Evolutionary conservation across 2,329 filamentous ascomycete genomes (phyloP).

Genomic region (Aureobasidium uvarum): DNA sequence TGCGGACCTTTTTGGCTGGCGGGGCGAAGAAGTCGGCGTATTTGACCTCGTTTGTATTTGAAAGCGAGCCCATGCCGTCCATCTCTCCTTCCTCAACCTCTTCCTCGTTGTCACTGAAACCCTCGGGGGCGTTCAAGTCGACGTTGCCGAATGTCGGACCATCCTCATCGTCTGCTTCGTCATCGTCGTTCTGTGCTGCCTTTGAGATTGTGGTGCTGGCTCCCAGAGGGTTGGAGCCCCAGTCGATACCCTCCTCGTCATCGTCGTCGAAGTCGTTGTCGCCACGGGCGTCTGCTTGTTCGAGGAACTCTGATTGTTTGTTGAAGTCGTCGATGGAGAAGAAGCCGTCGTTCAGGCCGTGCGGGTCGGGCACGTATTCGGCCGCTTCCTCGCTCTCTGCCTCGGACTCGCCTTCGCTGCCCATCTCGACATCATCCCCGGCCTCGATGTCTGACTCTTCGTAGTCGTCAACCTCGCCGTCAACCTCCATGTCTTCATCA

Average conservation of each 20-base stretch:
- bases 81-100: slow-evolving; percentile 57
- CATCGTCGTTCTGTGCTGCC: slow-evolving; percentile 37
- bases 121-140: slow-evolving; percentile 69
- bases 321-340: slow-evolving; percentile 99
- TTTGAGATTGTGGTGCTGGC: slow-evolving; percentile 39
- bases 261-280: slow-evolving; percentile 57
- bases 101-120: slow-evolving; percentile 60
- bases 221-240: slow-evolving; percentile 72
- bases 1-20: slow-evolving; percentile 61
- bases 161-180: slow-evolving; percentile 57
- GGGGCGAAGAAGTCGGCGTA: slow-evolving; percentile 94
- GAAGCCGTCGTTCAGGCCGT: slow-evolving; percentile 94
- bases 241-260: slow-evolving; percentile 86
- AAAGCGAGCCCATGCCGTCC: slow-evolving; percentile 53
- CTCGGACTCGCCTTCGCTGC: slow-evolving; percentile 41
- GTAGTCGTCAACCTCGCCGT: slow-evolving; percentile 42
- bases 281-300: slow-evolving; percentile 76
- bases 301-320: slow-evolving; percentile 83
- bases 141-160: slow-evolving; percentile 82
- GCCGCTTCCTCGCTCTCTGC: slow-evolving; percentile 53
- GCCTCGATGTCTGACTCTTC: slow-evolving; percentile 46
- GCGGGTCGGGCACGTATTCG: slow-evolving; percentile 67
- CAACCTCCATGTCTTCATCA: slow-evolving; percentile 35
- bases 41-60: slow-evolving; percentile 83
- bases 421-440: slow-evolving; percentile 35